Evolutionary conservation across 1,284 basidiomycete species (phyloP), one percentile per base, ranked within the genome.

Genomic region (Cryptococcus floricola): DNA sequence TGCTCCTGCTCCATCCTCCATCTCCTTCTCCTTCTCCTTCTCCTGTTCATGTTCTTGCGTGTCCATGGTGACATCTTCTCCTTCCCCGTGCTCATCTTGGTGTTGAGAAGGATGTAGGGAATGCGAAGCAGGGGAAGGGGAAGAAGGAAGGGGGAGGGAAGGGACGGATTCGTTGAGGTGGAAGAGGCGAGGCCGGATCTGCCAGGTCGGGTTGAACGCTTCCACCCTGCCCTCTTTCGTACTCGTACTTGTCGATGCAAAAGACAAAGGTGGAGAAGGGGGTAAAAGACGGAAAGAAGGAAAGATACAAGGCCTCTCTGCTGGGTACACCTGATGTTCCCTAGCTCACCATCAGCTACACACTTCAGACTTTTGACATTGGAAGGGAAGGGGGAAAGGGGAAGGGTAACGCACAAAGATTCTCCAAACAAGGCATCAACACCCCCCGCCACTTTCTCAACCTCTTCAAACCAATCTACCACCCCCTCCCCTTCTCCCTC

Each of bases 391-490:
- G n/a, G n/a, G n/a, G n/a, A n/a, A n/a, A n/a, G n/a, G n/a, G n/a
- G n/a, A 45, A 45, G 12, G 13, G n/a, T 39, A 28, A 46, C 44
- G 25, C 25, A 46, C 44, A 9, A 9, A 8, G 44, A 23, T 28
- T 28, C 42, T 25, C 13, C 52, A 16, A 54, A 39, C 46, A 54
- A 8, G 13, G 34, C 25, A 14, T 59, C 44, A 18, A 63, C 50
- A 2, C 50, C 39, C 14, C 48, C 51, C 9, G 54, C 65, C 1
- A 68, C 50, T 5, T 45, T 50, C 50, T 74, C 73, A 16, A 75
- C 55, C 41, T 70, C 68, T 25, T 57, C 63, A 57, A 75, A 75
- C 41, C 62, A 63, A 48, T 69, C 68, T 25, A 58, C 50, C 34
- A 54, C 49, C 19, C 38, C 57, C 13, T 48, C 56, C 2, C 48